These are phyloP conservation scores for Malassezia caprae DNA, from an alignment of 1,284 basidiomycete genomes.

Conservation along the genomic window DNA sequence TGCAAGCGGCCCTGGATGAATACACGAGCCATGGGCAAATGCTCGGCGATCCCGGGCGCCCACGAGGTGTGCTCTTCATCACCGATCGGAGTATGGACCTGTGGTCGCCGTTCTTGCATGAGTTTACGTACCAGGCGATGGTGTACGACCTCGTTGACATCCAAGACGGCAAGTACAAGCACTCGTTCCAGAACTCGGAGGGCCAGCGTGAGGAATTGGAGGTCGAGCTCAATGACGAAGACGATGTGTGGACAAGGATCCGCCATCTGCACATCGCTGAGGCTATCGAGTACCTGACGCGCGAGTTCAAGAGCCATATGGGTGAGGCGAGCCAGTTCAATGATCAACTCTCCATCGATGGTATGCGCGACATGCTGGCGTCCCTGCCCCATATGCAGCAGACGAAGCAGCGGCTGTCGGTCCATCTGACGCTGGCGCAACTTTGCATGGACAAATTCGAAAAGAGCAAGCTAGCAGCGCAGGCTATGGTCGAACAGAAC, in stretches of 20 bases:
- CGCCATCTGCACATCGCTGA: slow-evolving; percentile 98
- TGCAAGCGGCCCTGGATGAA: slow-evolving; percentile 29
- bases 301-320: slow-evolving; percentile 84
- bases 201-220: slow-evolving; percentile 78
- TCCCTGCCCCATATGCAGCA: slow-evolving; percentile 89
- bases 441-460: slow-evolving; percentile 93
- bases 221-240: slow-evolving; percentile 70
- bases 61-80: slow-evolving; percentile 74
- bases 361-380: slow-evolving; percentile 99
- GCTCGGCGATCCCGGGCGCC: slow-evolving; percentile 58
- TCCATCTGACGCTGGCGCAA: slow-evolving; percentile 94
- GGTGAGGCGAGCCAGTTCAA: slow-evolving; percentile 79
- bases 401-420: slow-evolving; percentile 87
- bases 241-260: slow-evolving; percentile 80
- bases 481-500: slow-evolving; percentile 81
- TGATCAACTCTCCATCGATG: slow-evolving; percentile 71
- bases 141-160: slow-evolving; percentile 84
- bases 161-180: slow-evolving; percentile 72
- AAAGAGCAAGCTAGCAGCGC: slow-evolving; percentile 68
- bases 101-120: slow-evolving; percentile 79
- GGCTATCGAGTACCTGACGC: slow-evolving; percentile 89
- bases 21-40: slow-evolving; percentile 50
- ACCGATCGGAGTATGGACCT: slow-evolving; percentile 94
- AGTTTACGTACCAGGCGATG: slow-evolving; percentile 99
- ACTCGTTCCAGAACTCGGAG: slow-evolving; percentile 48